Conservation (phyloP, 2,329 filamentous ascomycete species). For the Fusarium haematococcum region DNA sequence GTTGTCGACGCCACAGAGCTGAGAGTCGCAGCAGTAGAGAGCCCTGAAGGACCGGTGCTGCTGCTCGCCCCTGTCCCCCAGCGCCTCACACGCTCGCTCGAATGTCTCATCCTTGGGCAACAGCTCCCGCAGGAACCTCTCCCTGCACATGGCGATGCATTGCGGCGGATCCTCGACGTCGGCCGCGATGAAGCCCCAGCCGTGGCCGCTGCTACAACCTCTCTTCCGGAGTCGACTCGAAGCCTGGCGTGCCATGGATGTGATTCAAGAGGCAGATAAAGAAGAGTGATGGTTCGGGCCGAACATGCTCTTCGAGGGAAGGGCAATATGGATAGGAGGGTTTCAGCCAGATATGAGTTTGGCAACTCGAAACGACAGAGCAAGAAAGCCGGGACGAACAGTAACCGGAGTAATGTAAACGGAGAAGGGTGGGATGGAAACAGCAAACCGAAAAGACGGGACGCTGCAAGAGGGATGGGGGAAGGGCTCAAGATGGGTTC, state of each 20-base stretch:
- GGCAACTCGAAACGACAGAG: conserved; percentile 36
- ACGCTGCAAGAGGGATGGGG: conserved; percentile 12
- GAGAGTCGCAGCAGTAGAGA: conserved; percentile 65
- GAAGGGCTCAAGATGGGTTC: conserved; percentile 1
- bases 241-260: conserved; percentile 16
- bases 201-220: conserved; percentile 37
- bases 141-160: conserved; percentile 52
- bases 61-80: conserved; percentile 43
- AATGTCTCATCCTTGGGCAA: conserved; percentile 47
- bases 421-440: background rate
- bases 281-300: conserved; percentile 9
- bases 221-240: background rate
- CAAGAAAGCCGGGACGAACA: conserved; percentile 6
- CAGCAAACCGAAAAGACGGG: conserved; percentile 18
- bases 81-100: conserved; percentile 47
- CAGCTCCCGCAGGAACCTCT: conserved; percentile 48
- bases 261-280: background rate
- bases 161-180: conserved; percentile 46
- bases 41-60: conserved; percentile 52
- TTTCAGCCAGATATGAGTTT: conserved; percentile 37
- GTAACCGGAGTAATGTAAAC: conserved; percentile 11
- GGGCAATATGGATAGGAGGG: conserved; percentile 7
- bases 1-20: conserved; percentile 61
- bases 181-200: conserved; percentile 47
- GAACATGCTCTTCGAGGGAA: conserved; percentile 24